phyloP scores from a whole-genome alignment of 225 moss, liverwort and hornwort species.

The Physcomitrium patens region DNA sequence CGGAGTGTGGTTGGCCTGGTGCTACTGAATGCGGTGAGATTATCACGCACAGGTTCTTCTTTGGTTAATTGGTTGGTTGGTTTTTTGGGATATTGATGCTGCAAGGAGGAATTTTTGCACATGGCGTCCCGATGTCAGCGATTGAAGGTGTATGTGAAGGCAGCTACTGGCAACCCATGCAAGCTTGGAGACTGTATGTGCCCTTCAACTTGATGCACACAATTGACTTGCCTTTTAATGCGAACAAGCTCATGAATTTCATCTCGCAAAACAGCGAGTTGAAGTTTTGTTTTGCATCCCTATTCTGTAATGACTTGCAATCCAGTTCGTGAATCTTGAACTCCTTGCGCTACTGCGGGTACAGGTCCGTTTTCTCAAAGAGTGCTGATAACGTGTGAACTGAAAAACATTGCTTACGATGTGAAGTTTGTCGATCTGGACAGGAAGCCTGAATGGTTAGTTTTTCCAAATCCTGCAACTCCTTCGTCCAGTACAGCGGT shows the following conservation, averaged over 20 bases:
- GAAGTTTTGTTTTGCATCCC: background rate
- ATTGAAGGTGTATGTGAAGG: constrained; percentile 50
- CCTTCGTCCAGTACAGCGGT: background rate
- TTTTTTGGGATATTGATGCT: background rate
- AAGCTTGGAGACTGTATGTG: constrained; percentile 50
- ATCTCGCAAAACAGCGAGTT: background rate
- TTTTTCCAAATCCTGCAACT: background rate
- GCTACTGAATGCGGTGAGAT: too few species aligned
- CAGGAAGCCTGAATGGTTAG: constrained; percentile 52
- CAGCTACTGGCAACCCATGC: constrained; percentile 37
- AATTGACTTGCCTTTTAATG: background rate
- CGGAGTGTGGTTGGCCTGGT: too few species aligned
- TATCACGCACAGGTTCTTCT: too few species aligned
- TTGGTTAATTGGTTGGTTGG: background rate
- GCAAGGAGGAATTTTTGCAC: background rate
- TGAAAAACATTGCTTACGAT: constrained; percentile 52
- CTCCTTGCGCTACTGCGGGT: background rate
- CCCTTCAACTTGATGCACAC: background rate
- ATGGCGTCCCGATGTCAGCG: constrained; percentile 52
- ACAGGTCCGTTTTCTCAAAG: constrained; percentile 58
- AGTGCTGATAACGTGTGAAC: constrained; percentile 55
- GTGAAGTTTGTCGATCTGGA: constrained; percentile 55
- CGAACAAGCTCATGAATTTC: too few species aligned
- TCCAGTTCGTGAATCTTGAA: background rate
- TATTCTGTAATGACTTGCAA: background rate